Base-by-base conservation (phyloP, 345 rosid genomes). In the Stellera chamaejasme region DNA sequence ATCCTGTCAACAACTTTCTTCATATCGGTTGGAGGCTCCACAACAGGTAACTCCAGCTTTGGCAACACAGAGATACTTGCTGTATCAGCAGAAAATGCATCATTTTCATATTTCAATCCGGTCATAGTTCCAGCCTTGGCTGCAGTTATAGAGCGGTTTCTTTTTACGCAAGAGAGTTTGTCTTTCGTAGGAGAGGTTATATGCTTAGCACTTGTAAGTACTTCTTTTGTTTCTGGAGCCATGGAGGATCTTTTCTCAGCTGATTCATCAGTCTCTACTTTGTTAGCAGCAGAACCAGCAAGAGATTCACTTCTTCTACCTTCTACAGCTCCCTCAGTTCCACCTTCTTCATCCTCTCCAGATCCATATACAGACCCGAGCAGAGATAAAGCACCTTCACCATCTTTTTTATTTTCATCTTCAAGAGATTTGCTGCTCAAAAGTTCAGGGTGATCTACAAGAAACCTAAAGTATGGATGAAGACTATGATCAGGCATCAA, bases 1-100 rank as follows among this genome's bases (percentile, higher is more conserved):
- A 92, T 92, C 84, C 87, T 92, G 47, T 89, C 84, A 60, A 92
- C 76, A 55, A 66, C 86, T 70, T 83, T 85, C 82, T 86, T 92
- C 78, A 84, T 56, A 66, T 92, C 97, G 63, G 75, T 58, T 59
- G 98, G 84, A 55, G 97, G 98, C 79, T 88, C 97, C 69, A 86
- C 64, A 59, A 89, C 60, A 52, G 74, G 65, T 54, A 63, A 52
- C 67, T 79, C 89, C 54, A 62, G 64, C 71, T 82, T 79, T 36
- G 72, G 61, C 51, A 65, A 54, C 61, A 63, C 48, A 50, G 71
- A 74, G 69, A 60, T 65, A 61, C 69, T 77, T 51, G 59, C 50
- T 65, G 77, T 79, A 47, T 66, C 75, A 7, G 55, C 45, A 55
- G 71, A 52, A 27, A 80, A 45, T 25, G 49, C 27, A 61, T 69